phyloP scores from a whole-genome alignment of 768 basidiomycete species.

The Boletus tomentosulus region DNA sequence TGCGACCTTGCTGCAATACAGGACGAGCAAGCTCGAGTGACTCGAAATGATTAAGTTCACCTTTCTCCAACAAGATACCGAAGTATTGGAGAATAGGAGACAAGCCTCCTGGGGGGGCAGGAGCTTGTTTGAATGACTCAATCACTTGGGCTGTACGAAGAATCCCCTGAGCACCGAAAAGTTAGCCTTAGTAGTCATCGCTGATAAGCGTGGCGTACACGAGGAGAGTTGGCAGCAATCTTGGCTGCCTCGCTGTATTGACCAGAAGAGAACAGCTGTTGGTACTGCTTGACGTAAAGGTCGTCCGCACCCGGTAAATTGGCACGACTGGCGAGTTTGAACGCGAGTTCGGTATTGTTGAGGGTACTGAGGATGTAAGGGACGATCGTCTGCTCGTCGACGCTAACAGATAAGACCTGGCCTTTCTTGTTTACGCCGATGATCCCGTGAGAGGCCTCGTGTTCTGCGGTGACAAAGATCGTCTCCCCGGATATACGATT shows the following conservation, averaged over 20 bases:
- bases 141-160: slow-evolving; percentile 93
- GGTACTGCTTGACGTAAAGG: slow-evolving; percentile 91
- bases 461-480: slow-evolving; percentile 97
- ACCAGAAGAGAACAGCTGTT: slow-evolving; percentile 81
- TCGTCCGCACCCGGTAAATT: slow-evolving; percentile 98
- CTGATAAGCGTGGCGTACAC: slow-evolving; percentile 44
- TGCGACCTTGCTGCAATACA: slow-evolving; percentile 92
- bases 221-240: slow-evolving; percentile 94
- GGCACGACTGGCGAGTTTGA: slow-evolving; percentile 94
- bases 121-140: slow-evolving; percentile 95
- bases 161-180: slow-evolving; percentile 60
- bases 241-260: slow-evolving; percentile 95
- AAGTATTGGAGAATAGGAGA: slow-evolving; percentile 98
- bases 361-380: slow-evolving; percentile 91
- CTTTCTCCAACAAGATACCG: slow-evolving; percentile 97
- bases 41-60: slow-evolving; percentile 94
- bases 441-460: slow-evolving; percentile 91
- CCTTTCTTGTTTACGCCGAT: slow-evolving; percentile 99
- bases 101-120: slow-evolving; percentile 83
- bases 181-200: background rate
- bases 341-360: slow-evolving; percentile 96
- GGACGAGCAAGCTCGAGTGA: slow-evolving; percentile 94
- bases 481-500: slow-evolving; percentile 99
- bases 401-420: slow-evolving; percentile 93
- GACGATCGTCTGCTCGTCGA: slow-evolving; percentile 94